Evolutionary conservation across 2,329 filamentous ascomycete species (phyloP), one percentile per base, ranked within the genome.

Genomic region (Dactylella cylindrospora): DNA sequence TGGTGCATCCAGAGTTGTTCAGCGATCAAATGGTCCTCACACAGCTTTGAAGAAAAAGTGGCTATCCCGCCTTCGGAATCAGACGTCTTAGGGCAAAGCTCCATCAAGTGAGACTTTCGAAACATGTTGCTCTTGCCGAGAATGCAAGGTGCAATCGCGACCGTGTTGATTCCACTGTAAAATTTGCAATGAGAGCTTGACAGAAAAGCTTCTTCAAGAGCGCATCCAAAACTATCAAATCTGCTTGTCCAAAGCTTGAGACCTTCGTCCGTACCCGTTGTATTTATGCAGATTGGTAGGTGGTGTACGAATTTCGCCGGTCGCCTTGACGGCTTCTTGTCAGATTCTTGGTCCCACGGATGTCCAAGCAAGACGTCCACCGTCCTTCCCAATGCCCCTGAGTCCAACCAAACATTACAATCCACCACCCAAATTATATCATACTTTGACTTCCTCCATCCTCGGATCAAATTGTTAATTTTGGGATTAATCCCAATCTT

Each of bases 121-220:
- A 97, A 98, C 90, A 98, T 97, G 75, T 94, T 97, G 70, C 89
- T 95, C 76, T 98, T 98, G 44, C 93, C 93, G 17, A 97, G 85
- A 55, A 95, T 86, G 73, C 93, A 98, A 6, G 94, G 93, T 0
- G 93, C 93, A 46, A 97, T 76, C 2, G 86, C 80, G 12, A 96
- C 88, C 0, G 88, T 88, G 74, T 97, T 97, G 79, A 98, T 98
- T 64, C 91, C 93, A 6, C 85, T 86, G 76, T 98, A 98, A 78
- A 98, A 97, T 71, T 98, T 98, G 68, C 90, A 89, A 72, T 98
- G 93, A 0, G 89, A 83, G 0, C 90, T 93, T 0, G 89, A 85
- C 79, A 98, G 86, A 75, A 97, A 98, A 73, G 91, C 83, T 71
- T 98, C 93, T 71, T 98, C 93, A 0, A 98, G 78, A 0, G 90